Conservation (phyloP, 2,329 filamentous ascomycete genomes). For the Fusarium pseudocircinatum region DNA sequence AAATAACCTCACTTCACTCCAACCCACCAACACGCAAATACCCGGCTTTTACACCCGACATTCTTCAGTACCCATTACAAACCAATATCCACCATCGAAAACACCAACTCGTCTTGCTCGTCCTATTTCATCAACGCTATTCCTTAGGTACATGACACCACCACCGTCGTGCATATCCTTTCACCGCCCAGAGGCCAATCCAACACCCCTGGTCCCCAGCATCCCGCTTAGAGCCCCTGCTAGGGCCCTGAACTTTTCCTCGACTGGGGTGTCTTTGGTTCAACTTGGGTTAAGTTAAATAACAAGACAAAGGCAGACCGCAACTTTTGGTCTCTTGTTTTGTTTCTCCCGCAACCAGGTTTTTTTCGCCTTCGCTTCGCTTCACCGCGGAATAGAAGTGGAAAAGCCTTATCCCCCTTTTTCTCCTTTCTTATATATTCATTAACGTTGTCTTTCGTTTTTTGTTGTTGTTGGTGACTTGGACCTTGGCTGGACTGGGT, state of each 20-base stretch:
- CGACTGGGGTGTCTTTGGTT: neutral
- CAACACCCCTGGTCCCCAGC: slow-evolving; percentile 9
- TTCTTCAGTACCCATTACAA: neutral
- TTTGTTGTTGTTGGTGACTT: neutral
- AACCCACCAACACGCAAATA: neutral
- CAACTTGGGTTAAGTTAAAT: slow-evolving; percentile 21
- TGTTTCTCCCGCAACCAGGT: slow-evolving; percentile 33
- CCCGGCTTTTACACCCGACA: slow-evolving; percentile 10
- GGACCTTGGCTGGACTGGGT: slow-evolving; percentile 37
- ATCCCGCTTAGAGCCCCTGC: slow-evolving; percentile 32
- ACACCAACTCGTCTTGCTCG: neutral
- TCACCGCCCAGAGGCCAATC: slow-evolving; percentile 40
- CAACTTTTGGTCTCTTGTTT: slow-evolving; percentile 31
- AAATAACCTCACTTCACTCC: neutral
- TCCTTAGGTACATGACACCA: slow-evolving; percentile 41
- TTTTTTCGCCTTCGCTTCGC: slow-evolving; percentile 23
- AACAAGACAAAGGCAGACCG: slow-evolving; percentile 39
- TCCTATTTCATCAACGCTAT: slow-evolving; percentile 31
- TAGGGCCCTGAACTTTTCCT: slow-evolving; percentile 8
- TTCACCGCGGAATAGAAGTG: slow-evolving; percentile 32
- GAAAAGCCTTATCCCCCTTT: neutral
- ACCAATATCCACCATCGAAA: slow-evolving; percentile 5
- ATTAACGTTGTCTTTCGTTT: neutral
- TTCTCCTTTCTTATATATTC: neutral
- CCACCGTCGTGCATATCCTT: slow-evolving; percentile 27